These are phyloP conservation scores for Russula brevipes DNA, from an alignment of 768 basidiomycete species.

Conservation along the genomic window DNA sequence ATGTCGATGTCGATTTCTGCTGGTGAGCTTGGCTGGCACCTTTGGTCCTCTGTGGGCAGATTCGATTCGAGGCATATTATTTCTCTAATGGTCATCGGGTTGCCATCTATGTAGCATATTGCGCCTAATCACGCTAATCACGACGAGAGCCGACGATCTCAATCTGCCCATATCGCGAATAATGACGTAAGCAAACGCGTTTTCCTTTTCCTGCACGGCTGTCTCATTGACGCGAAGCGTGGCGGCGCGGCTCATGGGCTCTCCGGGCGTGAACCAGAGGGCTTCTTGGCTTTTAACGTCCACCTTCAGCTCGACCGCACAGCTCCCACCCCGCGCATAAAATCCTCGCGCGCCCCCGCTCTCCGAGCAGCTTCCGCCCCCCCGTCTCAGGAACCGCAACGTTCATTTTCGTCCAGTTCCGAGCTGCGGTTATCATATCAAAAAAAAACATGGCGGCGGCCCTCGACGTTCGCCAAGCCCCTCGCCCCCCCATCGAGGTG, in stretches of 20 bases:
- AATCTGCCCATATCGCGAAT: background rate
- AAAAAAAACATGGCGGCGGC: constrained; percentile 14
- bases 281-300: background rate
- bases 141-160: too few relatives aligned
- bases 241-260: background rate
- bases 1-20: background rate
- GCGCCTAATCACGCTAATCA: background rate
- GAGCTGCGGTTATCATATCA: too few relatives aligned
- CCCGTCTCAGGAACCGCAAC: too few relatives aligned
- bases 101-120: background rate
- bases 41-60: background rate
- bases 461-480: constrained; percentile 2
- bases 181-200: constrained; percentile 15
- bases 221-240: background rate
- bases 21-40: background rate
- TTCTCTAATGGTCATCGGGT: too few relatives aligned
- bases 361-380: background rate
- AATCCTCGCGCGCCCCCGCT: background rate
- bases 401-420: too few relatives aligned
- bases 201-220: constrained; percentile 18
- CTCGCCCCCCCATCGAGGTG: constrained; percentile 3
- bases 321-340: background rate
- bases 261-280: background rate
- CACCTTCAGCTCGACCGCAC: background rate
- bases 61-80: background rate